Evolutionary conservation across 1,284 basidiomycete genomes (phyloP).

Genomic region (Schizophyllum amplum): DNA sequence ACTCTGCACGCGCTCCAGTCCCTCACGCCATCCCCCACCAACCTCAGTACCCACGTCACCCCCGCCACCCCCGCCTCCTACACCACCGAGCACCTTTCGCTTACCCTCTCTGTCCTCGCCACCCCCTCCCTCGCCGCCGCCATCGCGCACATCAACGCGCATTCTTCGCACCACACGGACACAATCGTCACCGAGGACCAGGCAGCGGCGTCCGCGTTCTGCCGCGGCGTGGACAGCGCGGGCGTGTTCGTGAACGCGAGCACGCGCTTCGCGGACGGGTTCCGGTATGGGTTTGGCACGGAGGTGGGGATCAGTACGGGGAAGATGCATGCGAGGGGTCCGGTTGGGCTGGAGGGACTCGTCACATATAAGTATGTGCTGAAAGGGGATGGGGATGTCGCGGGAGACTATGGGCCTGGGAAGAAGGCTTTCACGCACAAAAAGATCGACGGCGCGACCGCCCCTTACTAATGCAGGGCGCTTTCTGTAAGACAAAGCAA

Average conservation of each 20-base stretch:
- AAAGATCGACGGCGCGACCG: neutral
- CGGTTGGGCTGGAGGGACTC: constrained; percentile 92
- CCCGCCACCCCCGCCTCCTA: constrained; percentile 61
- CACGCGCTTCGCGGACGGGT: constrained; percentile 95
- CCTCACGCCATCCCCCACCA: constrained; percentile 24
- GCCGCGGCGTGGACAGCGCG: constrained; percentile 83
- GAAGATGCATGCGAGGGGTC: constrained; percentile 93
- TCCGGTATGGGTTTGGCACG: constrained; percentile 94
- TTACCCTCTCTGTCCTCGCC: constrained; percentile 74
- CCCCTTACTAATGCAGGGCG: neutral
- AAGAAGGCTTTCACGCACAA: constrained; percentile 75
- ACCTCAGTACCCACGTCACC: constrained; percentile 40
- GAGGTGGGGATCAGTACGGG: constrained; percentile 98
- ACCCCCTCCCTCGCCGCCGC: constrained; percentile 69
- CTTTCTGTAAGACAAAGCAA: neutral
- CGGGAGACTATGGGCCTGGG: constrained; percentile 73
- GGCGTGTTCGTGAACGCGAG: constrained; percentile 94
- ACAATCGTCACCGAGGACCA: constrained; percentile 83
- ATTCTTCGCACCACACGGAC: constrained; percentile 96
- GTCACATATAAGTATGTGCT: constrained; percentile 95
- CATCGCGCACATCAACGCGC: constrained; percentile 85
- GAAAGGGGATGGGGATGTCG: constrained; percentile 77
- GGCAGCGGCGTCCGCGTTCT: constrained; percentile 64
- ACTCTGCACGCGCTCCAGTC: constrained; percentile 47
- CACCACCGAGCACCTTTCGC: constrained; percentile 81